A percentile compares a stretch with the other conserved stretches of the same genome.
Conservation (phyloP, 352 stramenopile genomes). For the Thalassiosira exigua region DNA sequence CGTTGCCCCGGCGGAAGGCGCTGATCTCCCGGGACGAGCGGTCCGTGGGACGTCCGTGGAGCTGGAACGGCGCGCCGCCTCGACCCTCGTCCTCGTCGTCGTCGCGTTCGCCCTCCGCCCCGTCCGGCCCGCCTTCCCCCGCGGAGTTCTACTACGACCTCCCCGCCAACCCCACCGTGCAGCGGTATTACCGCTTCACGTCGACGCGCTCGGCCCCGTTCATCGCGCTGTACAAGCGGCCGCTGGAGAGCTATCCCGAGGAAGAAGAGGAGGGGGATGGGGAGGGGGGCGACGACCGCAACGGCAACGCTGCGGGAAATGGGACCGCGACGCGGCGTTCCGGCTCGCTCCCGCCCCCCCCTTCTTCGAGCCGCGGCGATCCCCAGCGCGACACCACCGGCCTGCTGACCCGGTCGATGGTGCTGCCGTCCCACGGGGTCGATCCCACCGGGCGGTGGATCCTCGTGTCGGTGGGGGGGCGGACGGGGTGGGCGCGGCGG, state of each 20-base stretch:
- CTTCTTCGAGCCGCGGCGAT: too few species aligned
- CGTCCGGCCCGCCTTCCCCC: slow-evolving; percentile 11
- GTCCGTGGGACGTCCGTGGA: too few species aligned
- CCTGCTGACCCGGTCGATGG: slow-evolving; percentile 67
- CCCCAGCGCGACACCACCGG: slow-evolving; percentile 62
- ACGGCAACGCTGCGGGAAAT: too few species aligned
- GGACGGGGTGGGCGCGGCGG: slow-evolving; percentile 74
- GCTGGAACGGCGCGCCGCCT: too few species aligned
- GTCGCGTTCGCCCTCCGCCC: too few species aligned
- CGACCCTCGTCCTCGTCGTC: too few species aligned
- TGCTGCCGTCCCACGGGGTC: slow-evolving; percentile 77
- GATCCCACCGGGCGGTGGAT: slow-evolving; percentile 77
- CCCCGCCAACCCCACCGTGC: slow-evolving; percentile 65
- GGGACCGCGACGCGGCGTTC: too few species aligned
- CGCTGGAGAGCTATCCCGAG: slow-evolving; percentile 34
- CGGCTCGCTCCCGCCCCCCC: background rate
- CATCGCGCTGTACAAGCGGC: slow-evolving; percentile 77
- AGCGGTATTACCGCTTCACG: slow-evolving; percentile 83
- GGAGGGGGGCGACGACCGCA: slow-evolving; percentile 3
- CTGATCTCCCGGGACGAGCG: too few species aligned
- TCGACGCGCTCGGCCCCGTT: slow-evolving; percentile 69
- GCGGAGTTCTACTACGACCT: slow-evolving; percentile 32
- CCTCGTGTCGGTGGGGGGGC: slow-evolving; percentile 76
- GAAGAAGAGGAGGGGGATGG: slow-evolving; percentile 16
- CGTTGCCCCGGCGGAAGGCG: too few species aligned